A percentile compares a stretch with the other conserved stretches of the same genome.
Conservation (phyloP, 139 green algal genomes). For the Pleodorina starrii region DNA sequence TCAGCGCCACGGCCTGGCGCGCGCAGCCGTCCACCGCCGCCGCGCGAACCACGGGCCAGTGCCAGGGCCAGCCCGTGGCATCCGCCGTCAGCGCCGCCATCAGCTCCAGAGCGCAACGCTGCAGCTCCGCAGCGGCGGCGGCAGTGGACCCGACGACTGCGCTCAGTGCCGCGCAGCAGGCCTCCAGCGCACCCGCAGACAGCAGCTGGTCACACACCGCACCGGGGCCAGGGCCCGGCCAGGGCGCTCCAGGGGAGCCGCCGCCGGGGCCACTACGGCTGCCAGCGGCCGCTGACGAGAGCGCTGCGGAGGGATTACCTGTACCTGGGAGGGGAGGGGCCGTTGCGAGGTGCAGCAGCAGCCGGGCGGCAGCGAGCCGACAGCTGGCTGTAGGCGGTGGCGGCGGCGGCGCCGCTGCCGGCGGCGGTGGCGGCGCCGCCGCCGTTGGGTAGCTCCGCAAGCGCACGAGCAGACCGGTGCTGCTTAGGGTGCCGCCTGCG, state of each 20-base stretch:
- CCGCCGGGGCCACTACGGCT: too few relatives aligned
- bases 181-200: constrained; percentile 15
- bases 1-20: neutral
- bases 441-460: neutral
- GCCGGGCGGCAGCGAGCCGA: constrained; percentile 3
- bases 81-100: constrained; percentile 27
- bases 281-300: too few relatives aligned
- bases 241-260: neutral
- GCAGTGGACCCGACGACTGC: neutral
- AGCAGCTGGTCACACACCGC: neutral
- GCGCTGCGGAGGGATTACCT: neutral
- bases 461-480: neutral
- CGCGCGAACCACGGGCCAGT: constrained; percentile 32
- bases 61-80: constrained; percentile 24
- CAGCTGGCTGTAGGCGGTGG: neutral
- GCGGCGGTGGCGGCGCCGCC: neutral
- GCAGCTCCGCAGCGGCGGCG: neutral
- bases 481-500: constrained; percentile 13
- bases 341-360: constrained; percentile 38
- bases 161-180: neutral
- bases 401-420: neutral
- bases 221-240: neutral
- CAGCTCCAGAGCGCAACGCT: neutral
- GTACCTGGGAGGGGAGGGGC: neutral
- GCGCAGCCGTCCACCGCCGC: constrained; percentile 11